Conservation (phyloP, 345 rosid genomes). For the Pistacia vera region DNA sequence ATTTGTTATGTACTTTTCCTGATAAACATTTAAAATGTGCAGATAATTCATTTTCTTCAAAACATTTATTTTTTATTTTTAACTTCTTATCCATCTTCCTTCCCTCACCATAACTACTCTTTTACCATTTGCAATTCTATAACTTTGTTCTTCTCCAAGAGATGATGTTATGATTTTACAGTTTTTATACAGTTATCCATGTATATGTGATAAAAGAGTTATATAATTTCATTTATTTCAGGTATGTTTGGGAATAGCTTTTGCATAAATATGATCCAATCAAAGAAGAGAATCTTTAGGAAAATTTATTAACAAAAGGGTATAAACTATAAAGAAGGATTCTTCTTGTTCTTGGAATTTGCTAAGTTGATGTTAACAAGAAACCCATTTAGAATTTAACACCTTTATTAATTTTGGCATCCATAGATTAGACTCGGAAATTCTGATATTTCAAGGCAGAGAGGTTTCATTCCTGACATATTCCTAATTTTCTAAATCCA, state of each 20-base stretch:
- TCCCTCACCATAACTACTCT: neutral
- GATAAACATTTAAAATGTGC: constrained; percentile 54
- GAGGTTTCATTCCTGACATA: constrained; percentile 15
- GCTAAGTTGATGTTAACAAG: constrained; percentile 31
- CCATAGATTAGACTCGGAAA: neutral
- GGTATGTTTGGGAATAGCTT: too few species aligned
- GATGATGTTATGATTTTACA: too few species aligned
- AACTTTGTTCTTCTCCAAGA: too few species aligned
- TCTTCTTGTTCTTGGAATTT: constrained; percentile 28
- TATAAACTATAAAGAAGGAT: constrained; percentile 10
- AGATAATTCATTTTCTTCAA: constrained; percentile 35
- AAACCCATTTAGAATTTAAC: constrained; percentile 17
- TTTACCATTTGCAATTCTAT: neutral
- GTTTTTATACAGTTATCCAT: too few species aligned
- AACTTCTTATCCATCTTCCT: neutral
- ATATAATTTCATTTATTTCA: too few species aligned
- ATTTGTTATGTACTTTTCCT: constrained; percentile 43
- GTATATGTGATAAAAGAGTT: too few species aligned
- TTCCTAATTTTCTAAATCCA: constrained; percentile 6
- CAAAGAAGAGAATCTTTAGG: neutral
- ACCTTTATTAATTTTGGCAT: constrained; percentile 7
- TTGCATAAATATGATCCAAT: neutral
- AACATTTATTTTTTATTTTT: neutral
- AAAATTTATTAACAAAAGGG: constrained; percentile 6
- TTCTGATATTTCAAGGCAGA: constrained; percentile 19